Conservation (phyloP, 106 monocot species). For the Acorus calamus region DNA sequence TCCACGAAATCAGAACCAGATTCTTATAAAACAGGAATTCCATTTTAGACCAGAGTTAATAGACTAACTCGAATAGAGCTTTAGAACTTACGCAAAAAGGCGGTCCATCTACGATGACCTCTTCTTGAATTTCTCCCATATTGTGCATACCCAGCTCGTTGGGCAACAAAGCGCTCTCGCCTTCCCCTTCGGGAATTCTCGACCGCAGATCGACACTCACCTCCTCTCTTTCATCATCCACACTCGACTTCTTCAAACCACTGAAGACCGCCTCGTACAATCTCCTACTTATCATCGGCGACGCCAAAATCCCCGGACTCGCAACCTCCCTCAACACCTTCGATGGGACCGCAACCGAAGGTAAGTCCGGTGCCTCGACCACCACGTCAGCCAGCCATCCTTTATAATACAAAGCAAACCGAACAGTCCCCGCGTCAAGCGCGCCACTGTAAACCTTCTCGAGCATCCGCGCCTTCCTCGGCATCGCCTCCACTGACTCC, state of each 20-base stretch:
- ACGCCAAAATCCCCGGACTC: conserved; percentile 6
- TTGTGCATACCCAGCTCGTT: no score
- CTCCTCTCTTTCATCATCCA: conserved; percentile 4
- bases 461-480: conserved; percentile 22
- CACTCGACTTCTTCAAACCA: conserved; percentile 8
- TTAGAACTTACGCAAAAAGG: no score
- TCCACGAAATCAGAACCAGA: no score
- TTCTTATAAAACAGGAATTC: no score
- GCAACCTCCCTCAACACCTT: conserved; percentile 6
- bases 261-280: conserved; percentile 15
- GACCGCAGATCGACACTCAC: background rate
- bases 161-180: background rate
- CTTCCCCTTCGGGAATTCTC: conserved; percentile 1
- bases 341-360: conserved; percentile 21
- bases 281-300: conserved; percentile 17
- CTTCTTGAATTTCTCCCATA: no score
- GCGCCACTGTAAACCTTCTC: conserved; percentile 26
- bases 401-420: conserved; percentile 46
- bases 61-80: no score
- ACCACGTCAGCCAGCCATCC: conserved; percentile 39
- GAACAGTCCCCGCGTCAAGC: conserved; percentile 39
- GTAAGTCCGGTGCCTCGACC: conserved; percentile 16
- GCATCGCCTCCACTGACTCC: conserved; percentile 12
- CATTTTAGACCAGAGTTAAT: no score
- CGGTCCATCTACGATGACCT: no score